Percentiles rank a stretch among this genome's conserved stretches.
Conservation (phyloP, 257 asterid genomes). For the Rubia yunnanensis region DNA sequence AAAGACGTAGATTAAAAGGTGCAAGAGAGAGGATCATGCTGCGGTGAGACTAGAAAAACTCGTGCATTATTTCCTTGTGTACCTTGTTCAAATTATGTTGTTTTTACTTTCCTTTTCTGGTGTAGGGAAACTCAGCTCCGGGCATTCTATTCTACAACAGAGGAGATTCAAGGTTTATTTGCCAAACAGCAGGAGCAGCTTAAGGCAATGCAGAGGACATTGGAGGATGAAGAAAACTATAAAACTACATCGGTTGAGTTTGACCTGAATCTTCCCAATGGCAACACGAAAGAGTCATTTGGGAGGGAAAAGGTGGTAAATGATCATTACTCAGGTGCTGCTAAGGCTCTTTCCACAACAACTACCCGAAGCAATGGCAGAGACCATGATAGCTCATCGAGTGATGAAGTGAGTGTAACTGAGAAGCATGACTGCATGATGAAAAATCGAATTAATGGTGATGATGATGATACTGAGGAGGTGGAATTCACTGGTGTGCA, state of each 20-base stretch:
- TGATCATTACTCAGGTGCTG: conserved; percentile 22
- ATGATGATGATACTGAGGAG: conserved; percentile 79
- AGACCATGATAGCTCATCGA: conserved; percentile 35
- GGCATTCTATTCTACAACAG: conserved; percentile 93
- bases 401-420: conserved; percentile 69
- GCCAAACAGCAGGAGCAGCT: conserved; percentile 93
- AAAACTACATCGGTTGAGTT: conserved; percentile 54
- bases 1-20: conserved; percentile 80
- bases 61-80: neutral
- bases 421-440: conserved; percentile 69
- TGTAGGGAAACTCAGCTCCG: conserved; percentile 98
- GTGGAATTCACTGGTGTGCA: conserved; percentile 48
- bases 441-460: conserved; percentile 42
- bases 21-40: conserved; percentile 98
- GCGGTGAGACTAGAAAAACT: conserved; percentile 44
- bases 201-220: conserved; percentile 89
- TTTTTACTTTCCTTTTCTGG: conserved; percentile 4
- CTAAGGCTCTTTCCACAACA: conserved; percentile 27
- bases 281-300: conserved; percentile 13
- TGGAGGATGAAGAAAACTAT: conserved; percentile 84
- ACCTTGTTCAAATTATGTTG: neutral
- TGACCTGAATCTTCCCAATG: conserved; percentile 42
- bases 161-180: conserved; percentile 73
- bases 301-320: conserved; percentile 31
- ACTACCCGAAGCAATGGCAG: conserved; percentile 23